Percentiles rank a stretch among this genome's conserved stretches.
Conservation (phyloP, 352 stramenopile species). For the Pythium monospermum region DNA sequence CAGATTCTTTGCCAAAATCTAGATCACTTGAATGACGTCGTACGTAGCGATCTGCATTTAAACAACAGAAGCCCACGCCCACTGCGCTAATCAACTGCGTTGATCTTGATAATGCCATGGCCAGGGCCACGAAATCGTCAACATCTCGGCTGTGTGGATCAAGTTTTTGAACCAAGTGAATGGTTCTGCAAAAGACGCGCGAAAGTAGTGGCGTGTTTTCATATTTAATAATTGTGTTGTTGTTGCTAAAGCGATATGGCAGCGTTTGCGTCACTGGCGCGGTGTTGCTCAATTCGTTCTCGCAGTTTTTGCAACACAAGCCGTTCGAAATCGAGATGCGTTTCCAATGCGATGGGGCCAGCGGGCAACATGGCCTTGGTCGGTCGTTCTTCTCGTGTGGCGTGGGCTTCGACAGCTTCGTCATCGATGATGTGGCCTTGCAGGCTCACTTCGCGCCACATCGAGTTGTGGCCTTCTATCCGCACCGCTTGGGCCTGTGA, state of each 20-base stretch:
- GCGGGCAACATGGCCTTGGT: slow-evolving; percentile 23
- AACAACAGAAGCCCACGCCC: not conserved
- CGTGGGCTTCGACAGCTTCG: slow-evolving; percentile 23
- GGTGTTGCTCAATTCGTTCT: slow-evolving; percentile 31
- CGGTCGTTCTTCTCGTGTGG: slow-evolving; percentile 2
- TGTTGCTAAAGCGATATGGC: slow-evolving; percentile 1
- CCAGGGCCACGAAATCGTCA: slow-evolving; percentile 67
- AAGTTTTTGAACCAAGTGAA: slow-evolving; percentile 60
- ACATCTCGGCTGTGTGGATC: slow-evolving; percentile 70
- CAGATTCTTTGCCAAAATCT: slow-evolving; percentile 80
- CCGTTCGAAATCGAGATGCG: slow-evolving; percentile 54
- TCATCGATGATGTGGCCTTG: slow-evolving; percentile 68
- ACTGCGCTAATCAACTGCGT: not conserved
- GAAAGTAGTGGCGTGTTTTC: slow-evolving; percentile 24
- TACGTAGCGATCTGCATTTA: slow-evolving; percentile 19
- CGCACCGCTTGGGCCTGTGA: slow-evolving; percentile 49
- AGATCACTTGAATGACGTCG: slow-evolving; percentile 78
- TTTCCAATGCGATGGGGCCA: slow-evolving; percentile 42
- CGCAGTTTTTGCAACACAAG: slow-evolving; percentile 46
- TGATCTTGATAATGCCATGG: not conserved
- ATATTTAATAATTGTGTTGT: slow-evolving; percentile 5
- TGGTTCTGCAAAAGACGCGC: slow-evolving; percentile 27
- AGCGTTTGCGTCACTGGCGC: slow-evolving; percentile 18
- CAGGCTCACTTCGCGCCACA: slow-evolving; percentile 69
- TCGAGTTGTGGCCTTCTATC: slow-evolving; percentile 61